Percentiles rank a stretch among this genome's conserved stretches.
Evolutionary conservation across 139 green algal genomes (phyloP).

Genomic region (Chlorella sp.): DNA sequence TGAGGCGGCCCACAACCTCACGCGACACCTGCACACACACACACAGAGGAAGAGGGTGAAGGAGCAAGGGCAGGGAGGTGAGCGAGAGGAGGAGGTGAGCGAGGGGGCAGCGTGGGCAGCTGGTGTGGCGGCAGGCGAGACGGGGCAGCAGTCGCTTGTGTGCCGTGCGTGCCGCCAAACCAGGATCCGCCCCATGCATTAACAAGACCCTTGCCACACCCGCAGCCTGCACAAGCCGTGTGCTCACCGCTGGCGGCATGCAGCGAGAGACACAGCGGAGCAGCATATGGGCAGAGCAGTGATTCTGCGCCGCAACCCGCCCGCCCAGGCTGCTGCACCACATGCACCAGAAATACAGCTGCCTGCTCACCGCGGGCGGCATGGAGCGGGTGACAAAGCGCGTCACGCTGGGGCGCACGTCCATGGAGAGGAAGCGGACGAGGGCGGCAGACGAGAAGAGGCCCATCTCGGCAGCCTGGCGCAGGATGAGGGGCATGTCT

Average conservation of each 20-base stretch:
- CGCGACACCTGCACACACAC: slow-evolving; percentile 79
- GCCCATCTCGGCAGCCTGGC: slow-evolving; percentile 92
- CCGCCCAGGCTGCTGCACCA: too few species aligned
- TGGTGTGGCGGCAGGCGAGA: not conserved
- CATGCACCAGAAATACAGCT: too few species aligned
- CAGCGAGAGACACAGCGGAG: too few species aligned
- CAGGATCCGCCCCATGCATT: too few species aligned
- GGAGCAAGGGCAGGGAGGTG: not conserved
- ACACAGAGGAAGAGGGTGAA: not conserved
- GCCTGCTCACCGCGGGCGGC: slow-evolving; percentile 72
- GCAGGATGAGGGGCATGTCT: slow-evolving; percentile 88
- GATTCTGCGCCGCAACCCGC: too few species aligned
- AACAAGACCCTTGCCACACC: too few species aligned
- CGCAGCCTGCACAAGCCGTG: not conserved
- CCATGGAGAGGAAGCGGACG: slow-evolving; percentile 92
- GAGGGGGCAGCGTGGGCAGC: not conserved
- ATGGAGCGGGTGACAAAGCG: slow-evolving; percentile 84
- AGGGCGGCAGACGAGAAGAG: slow-evolving; percentile 93
- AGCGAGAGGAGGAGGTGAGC: not conserved
- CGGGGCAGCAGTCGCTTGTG: too few species aligned
- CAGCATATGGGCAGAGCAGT: too few species aligned
- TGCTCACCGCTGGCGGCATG: not conserved
- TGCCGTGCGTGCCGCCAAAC: not conserved
- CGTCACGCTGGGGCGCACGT: slow-evolving; percentile 88
- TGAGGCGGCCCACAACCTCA: slow-evolving; percentile 93